Evolutionary conservation across 2,329 filamentous ascomycete species (phyloP).

Genomic region (Cadophora sp.): DNA sequence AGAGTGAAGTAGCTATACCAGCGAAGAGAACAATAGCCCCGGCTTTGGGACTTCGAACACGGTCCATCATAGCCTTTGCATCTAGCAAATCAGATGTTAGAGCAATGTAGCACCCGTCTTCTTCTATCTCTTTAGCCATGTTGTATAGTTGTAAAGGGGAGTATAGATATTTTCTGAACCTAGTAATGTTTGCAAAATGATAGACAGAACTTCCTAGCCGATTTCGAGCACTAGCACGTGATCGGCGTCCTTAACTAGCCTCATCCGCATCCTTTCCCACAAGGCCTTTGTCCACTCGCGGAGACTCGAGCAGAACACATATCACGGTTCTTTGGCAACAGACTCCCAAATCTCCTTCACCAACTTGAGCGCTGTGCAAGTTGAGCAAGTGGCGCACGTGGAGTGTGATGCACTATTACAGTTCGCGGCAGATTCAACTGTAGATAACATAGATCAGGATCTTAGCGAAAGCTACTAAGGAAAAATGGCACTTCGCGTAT

Average conservation of each 20-base stretch:
- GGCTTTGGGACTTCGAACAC: constrained; percentile 74
- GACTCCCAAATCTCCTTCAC: not conserved
- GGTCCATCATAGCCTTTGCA: constrained; percentile 62
- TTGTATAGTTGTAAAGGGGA: not conserved
- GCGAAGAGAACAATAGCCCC: constrained; percentile 81
- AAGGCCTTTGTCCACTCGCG: too few relatives aligned
- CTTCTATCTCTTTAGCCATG: constrained; percentile 50
- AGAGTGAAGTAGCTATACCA: constrained; percentile 53
- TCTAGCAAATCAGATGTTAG: constrained; percentile 70
- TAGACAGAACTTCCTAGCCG: too few relatives aligned
- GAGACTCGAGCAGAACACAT: not conserved
- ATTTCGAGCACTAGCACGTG: too few relatives aligned
- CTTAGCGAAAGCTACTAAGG: too few relatives aligned
- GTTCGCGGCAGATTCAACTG: too few relatives aligned
- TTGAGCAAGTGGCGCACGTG: too few relatives aligned
- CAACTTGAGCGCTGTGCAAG: too few relatives aligned
- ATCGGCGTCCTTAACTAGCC: not conserved
- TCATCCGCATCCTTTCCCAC: not conserved
- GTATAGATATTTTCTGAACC: not conserved
- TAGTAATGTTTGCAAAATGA: not conserved
- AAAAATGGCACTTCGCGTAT: too few relatives aligned
- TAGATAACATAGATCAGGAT: too few relatives aligned
- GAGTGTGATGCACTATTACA: too few relatives aligned
- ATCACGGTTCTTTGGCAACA: not conserved
- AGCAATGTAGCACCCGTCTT: constrained; percentile 67